Percentiles rank a stretch among this genome's conserved stretches.
phyloP scores from a whole-genome alignment of 352 stramenopile genomes.

The Globisporangium paddicum region DNA sequence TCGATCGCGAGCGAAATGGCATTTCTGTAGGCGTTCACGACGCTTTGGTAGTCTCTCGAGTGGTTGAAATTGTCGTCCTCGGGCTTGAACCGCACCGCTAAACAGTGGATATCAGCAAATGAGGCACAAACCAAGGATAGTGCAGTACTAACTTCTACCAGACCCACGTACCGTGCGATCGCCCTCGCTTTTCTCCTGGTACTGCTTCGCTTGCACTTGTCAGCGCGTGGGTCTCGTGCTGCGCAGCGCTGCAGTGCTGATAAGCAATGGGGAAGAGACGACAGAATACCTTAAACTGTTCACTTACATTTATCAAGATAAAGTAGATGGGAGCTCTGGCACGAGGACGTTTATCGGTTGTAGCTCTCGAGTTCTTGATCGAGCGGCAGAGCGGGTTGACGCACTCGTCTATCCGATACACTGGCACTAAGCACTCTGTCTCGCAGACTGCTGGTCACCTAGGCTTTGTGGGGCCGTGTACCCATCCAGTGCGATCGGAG shows the following conservation, averaged over 20 bases:
- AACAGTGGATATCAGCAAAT: neutral
- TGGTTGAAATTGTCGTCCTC: slow-evolving; percentile 84
- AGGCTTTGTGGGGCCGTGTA: neutral
- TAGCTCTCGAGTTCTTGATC: too few species aligned
- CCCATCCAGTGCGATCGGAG: neutral
- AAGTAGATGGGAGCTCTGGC: too few species aligned
- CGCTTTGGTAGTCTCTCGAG: slow-evolving; percentile 58
- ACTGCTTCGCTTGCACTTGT: too few species aligned
- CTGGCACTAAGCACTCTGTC: neutral
- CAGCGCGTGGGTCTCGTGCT: too few species aligned
- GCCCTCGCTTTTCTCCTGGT: too few species aligned
- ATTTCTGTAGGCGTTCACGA: slow-evolving; percentile 66
- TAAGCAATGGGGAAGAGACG: too few species aligned
- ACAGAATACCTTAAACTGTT: too few species aligned
- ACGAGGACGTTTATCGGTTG: too few species aligned
- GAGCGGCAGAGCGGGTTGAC: too few species aligned
- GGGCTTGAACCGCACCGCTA: slow-evolving; percentile 82
- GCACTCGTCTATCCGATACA: neutral
- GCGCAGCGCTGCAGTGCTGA: too few species aligned
- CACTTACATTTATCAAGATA: too few species aligned
- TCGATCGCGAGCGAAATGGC: slow-evolving; percentile 31
- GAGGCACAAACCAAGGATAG: neutral
- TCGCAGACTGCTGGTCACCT: neutral
- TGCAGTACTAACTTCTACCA: neutral
- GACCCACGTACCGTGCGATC: slow-evolving; percentile 66